Evolutionary conservation across 345 rosid species (phyloP).

Genomic region (Draba incana): DNA sequence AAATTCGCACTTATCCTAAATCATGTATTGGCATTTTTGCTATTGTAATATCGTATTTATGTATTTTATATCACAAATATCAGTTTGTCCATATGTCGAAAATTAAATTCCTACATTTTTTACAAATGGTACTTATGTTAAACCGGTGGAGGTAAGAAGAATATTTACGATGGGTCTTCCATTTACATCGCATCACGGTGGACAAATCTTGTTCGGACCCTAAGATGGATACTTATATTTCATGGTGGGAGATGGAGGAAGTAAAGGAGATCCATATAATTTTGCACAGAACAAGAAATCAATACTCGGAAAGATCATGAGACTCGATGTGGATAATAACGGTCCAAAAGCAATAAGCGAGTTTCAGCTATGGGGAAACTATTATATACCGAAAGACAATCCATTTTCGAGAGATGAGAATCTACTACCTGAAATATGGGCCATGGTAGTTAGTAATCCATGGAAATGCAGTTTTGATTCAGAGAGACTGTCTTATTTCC

Average conservation of each 20-base stretch:
- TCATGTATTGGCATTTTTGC: too few relatives aligned
- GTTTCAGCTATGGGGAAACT: constrained; percentile 59
- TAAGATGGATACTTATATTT: constrained; percentile 58
- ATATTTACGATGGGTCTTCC: constrained; percentile 63
- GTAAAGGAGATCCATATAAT: constrained; percentile 47
- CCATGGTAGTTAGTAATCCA: constrained; percentile 58
- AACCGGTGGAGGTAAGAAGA: constrained; percentile 53
- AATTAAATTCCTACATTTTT: too few relatives aligned
- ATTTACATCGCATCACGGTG: constrained; percentile 47
- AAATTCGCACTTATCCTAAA: too few relatives aligned
- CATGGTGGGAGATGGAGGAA: constrained; percentile 57
- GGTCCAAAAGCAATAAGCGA: constrained; percentile 22
- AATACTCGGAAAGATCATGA: constrained; percentile 60
- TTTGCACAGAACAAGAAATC: constrained; percentile 61
- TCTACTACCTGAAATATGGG: constrained; percentile 59
- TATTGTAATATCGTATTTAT: too few relatives aligned
- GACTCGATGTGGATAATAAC: constrained; percentile 50
- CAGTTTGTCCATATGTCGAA: too few relatives aligned
- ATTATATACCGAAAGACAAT: constrained; percentile 55
- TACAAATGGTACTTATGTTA: constrained; percentile 50
- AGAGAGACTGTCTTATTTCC: constrained; percentile 53
- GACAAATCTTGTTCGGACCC: constrained; percentile 63
- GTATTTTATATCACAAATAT: too few relatives aligned
- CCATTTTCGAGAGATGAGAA: constrained; percentile 48
- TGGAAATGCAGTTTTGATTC: constrained; percentile 66